Evolutionary conservation across 331 rosid species (phyloP).

Genomic region (Dryas integrifolia): DNA sequence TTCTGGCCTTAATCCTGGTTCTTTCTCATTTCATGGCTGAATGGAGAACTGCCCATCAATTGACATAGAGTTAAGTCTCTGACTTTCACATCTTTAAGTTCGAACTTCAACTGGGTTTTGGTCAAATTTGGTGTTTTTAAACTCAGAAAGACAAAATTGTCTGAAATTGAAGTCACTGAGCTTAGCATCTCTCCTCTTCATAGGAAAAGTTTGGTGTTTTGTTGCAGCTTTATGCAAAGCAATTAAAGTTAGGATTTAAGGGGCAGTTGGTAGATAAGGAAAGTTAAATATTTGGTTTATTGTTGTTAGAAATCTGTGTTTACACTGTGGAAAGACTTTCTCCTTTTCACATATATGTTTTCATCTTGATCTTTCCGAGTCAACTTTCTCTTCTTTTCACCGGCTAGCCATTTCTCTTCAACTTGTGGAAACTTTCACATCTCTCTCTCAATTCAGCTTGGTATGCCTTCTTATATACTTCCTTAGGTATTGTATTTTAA

Average conservation of each 20-base stretch:
- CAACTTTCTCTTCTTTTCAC: slow-evolving; percentile 5
- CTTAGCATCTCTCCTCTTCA: background rate
- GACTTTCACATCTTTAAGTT: slow-evolving; percentile 11
- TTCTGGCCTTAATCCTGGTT: background rate
- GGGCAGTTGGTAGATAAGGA: slow-evolving; percentile 14
- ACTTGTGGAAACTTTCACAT: background rate
- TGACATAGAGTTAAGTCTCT: background rate
- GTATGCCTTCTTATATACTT: background rate
- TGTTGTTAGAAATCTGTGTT: background rate
- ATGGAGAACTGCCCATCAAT: background rate
- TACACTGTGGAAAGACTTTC: background rate
- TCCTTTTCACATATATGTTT: slow-evolving; percentile 10
- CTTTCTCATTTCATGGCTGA: slow-evolving; percentile 15
- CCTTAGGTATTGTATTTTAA: background rate
- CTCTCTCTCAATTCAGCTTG: background rate
- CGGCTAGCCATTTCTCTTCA: background rate
- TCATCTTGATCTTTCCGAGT: slow-evolving; percentile 6
- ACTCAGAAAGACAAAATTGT: background rate
- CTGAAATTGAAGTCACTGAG: background rate
- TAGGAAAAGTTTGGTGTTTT: background rate
- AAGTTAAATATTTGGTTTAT: background rate
- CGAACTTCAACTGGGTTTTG: slow-evolving; percentile 8
- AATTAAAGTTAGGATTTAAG: background rate
- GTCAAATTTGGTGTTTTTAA: background rate
- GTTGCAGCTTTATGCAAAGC: background rate